phyloP scores from a whole-genome alignment of 2,329 filamentous ascomycete species.

The Cytospora mali region DNA sequence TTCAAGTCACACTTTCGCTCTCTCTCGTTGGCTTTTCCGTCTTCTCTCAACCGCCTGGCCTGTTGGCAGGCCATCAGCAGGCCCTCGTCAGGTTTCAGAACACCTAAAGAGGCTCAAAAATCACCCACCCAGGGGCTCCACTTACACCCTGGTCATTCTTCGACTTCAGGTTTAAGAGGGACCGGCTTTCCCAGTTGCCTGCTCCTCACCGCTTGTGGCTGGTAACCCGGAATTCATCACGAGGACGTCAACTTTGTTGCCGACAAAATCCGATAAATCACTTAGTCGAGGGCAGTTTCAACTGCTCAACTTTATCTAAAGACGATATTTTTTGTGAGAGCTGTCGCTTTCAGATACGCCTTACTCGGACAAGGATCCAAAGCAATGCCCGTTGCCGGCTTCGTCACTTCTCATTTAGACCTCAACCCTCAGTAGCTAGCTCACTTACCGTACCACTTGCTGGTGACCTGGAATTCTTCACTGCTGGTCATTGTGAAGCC shows the following conservation, averaged over 20 bases:
- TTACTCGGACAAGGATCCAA: not conserved
- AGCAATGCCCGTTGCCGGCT: slow-evolving; percentile 7
- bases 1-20: slow-evolving; percentile 9
- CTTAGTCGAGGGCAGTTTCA: slow-evolving; percentile 1
- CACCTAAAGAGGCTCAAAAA: slow-evolving; percentile 20
- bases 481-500: not conserved
- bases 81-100: slow-evolving; percentile 9
- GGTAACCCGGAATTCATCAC: slow-evolving; percentile 23
- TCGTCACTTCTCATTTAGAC: slow-evolving; percentile 4
- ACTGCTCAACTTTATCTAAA: not conserved
- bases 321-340: not conserved
- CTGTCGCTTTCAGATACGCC: not conserved
- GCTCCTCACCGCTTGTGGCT: slow-evolving; percentile 29
- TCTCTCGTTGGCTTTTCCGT: slow-evolving; percentile 8
- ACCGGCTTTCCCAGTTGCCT: slow-evolving; percentile 22
- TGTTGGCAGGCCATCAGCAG: slow-evolving; percentile 15
- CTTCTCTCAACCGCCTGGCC: slow-evolving; percentile 4
- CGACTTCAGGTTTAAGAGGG: slow-evolving; percentile 17
- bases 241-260: slow-evolving; percentile 20
- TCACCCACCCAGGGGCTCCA: slow-evolving; percentile 23
- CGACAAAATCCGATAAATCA: not conserved
- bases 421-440: not conserved
- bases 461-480: not conserved
- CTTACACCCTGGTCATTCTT: slow-evolving; percentile 22
- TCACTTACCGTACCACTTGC: not conserved